Base-by-base conservation (phyloP, 768 basidiomycete species). In the Gyrodon lividus region DNA sequence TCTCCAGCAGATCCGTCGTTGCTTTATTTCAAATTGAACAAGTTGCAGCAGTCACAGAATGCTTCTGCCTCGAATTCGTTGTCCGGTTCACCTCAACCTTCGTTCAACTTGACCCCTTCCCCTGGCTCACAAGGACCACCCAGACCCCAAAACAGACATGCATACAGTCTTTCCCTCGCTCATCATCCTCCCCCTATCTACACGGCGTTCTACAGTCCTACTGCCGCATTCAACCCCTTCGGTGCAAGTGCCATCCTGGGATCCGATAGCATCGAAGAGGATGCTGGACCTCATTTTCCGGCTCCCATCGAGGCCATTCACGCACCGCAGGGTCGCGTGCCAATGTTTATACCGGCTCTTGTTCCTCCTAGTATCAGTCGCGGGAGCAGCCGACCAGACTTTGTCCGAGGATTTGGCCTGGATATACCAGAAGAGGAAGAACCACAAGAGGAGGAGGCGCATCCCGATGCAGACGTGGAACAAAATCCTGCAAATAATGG, bases 1-100 rank as follows among this genome's bases (percentile, higher is more conserved):
- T 92, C 89, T n/a, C 89, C 91, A 24, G 90, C 90, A 4, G 91
- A 92, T 64, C 90, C 91, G 24, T 86, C 87, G 17, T 69, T 93
- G 20, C 74, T 93, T 17, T 78, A 83, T 57, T 91, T 87, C 72
- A 92, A 90, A 67, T 74, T 92, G 39, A 90, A 89, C 71, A 90
- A 89, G 69, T 74, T 93, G 9, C 89, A 90, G 56, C 85, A 85
- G 68, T 78, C 85, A 0, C 87, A 89, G 59, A 70, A 66, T 46
- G 70, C 70, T 16, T 77, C 79, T 3, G 71, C 77, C 4, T 64
- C 74, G 1, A 75, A 73, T 47, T 89, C 87, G 1, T 64, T 83
- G 24, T 71, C 84, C 12, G 69, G 78, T 7, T 90, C 89, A 3
- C 89, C 89, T 0, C 83, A 85, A 50, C 82, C 81, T 17, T 71